phyloP scores from a whole-genome alignment of 2,329 filamentous ascomycete genomes.

The Venturia effusa region DNA sequence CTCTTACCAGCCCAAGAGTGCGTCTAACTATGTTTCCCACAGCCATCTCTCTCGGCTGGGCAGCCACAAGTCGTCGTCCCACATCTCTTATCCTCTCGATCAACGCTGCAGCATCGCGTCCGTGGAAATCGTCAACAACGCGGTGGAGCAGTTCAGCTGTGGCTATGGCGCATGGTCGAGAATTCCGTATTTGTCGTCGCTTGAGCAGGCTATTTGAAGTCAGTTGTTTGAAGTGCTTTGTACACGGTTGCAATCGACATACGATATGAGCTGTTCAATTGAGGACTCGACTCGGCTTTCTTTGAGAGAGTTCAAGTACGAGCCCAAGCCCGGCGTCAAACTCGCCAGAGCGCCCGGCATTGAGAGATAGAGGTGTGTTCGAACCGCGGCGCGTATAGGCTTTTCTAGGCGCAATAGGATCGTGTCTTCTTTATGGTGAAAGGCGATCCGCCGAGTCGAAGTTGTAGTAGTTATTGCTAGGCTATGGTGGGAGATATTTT shows the following conservation, averaged over 20 bases:
- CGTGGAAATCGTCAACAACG: conserved; percentile 73
- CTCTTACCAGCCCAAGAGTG: conserved; percentile 80
- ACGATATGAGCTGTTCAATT: conserved; percentile 78
- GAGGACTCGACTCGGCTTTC: conserved; percentile 66
- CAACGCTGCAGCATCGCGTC: conserved; percentile 65
- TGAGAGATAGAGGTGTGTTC: not conserved
- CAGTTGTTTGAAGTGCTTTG: conserved; percentile 11
- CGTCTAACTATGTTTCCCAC: conserved; percentile 91
- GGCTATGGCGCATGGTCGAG: conserved; percentile 79
- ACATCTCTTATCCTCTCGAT: conserved; percentile 70
- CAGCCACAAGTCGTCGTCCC: conserved; percentile 65
- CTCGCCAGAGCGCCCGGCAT: conserved; percentile 50
- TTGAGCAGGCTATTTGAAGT: conserved; percentile 60
- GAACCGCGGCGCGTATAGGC: not conserved
- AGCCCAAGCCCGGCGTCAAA: conserved; percentile 62
- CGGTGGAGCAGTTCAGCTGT: conserved; percentile 82
- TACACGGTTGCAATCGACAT: conserved; percentile 22
- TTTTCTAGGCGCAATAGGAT: not conserved
- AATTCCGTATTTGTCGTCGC: conserved; percentile 77
- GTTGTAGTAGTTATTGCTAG: not conserved
- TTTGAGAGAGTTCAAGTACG: conserved; percentile 71
- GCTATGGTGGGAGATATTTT: not conserved
- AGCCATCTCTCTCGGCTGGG: conserved; percentile 81
- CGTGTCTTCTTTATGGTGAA: not conserved
- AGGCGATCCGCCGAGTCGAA: not conserved